Evolutionary conservation across 805 yeast species (phyloP), one percentile per base, ranked within the genome.

Genomic region (Kluyveromyces siamensis): DNA sequence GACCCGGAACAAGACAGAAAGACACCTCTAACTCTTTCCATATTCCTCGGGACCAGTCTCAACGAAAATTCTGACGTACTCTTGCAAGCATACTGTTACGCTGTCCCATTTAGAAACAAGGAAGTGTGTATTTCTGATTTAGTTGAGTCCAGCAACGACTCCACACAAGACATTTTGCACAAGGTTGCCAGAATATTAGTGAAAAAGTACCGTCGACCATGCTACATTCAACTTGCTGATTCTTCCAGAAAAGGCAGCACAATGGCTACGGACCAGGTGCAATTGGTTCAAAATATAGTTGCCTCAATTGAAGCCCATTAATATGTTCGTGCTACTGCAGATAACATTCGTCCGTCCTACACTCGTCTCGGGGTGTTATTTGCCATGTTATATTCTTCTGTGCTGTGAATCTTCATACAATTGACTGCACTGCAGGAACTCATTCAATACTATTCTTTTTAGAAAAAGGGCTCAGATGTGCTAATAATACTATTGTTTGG

Each of bases 111-210:
- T 27, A 17, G 43, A 25, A 33, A 18, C 27, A 36, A 41, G 21
- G 45, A 43, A 38, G 45, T 43, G 18, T 43, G 45, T 38, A 11
- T 43, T 14, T 21, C 45, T 10, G 45, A 43, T 39, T 27, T 43
- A 19, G 27, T 43, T 13, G 45, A 43, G 19, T 19, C 27, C 8
- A 30, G 16, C 17, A 27, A 43, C 39, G 21, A 35, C 27, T 16
- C 33, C 16, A 36, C 16, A 17, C 45, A 43, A 17, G 45, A 43
- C 14, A 27, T 43, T n/a, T 16, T 43, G 17, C 45, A 35, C 39
- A 43, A 43, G 45, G n/a, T 43, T 18, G 36, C 39, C 14, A 39
- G 45, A 37, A 43, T 43, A 6, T 21, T 43, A 38, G 45, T 33
- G 7, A n/a, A 33, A 37, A 43, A 33, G 39, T 43, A 43, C 45